Percentiles rank a stretch among this genome's conserved stretches.
These are phyloP conservation scores for Chloranthus sessilifolius DNA, from an alignment of 164 flowering plant species.

Conservation along the genomic window DNA sequence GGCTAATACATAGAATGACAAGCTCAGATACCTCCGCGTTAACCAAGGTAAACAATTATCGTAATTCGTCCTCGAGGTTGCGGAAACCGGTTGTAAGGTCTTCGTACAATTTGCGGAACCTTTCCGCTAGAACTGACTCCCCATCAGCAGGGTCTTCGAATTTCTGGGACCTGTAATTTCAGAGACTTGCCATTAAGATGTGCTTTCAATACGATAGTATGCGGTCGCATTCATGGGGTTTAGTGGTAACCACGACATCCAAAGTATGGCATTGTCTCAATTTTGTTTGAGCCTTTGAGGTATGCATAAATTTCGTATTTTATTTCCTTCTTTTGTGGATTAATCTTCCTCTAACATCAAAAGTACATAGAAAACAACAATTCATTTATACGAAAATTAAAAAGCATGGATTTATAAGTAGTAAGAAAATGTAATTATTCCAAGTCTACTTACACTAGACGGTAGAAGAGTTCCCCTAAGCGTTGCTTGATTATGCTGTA, in stretches of 20 bases:
- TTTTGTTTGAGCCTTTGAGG: no score
- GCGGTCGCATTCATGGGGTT: no score
- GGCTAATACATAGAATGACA: not conserved
- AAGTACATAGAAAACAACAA: no score
- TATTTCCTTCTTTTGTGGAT: no score
- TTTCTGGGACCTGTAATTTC: conserved; percentile 76
- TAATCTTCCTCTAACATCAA: no score
- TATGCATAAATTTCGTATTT: no score
- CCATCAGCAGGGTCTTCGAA: conserved; percentile 99
- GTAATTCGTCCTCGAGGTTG: conserved; percentile 91
- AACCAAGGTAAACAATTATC: conserved; percentile 41
- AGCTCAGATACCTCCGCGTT: no score
- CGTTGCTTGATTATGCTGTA: conserved; percentile 88
- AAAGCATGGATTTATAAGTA: no score
- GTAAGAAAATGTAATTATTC: not conserved
- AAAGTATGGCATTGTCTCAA: no score
- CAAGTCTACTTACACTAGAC: conserved; percentile 72
- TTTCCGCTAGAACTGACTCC: conserved; percentile 69
- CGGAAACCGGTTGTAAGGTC: conserved; percentile 95
- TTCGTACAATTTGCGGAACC: conserved; percentile 79
- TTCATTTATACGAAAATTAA: no score
- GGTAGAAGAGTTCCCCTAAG: conserved; percentile 90
- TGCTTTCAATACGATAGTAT: no score
- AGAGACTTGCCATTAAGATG: not conserved
- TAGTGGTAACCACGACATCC: no score